Evolutionary conservation across 805 yeast species (phyloP), one percentile per base, ranked within the genome.

Genomic region (Blastobotrys terrestris): DNA sequence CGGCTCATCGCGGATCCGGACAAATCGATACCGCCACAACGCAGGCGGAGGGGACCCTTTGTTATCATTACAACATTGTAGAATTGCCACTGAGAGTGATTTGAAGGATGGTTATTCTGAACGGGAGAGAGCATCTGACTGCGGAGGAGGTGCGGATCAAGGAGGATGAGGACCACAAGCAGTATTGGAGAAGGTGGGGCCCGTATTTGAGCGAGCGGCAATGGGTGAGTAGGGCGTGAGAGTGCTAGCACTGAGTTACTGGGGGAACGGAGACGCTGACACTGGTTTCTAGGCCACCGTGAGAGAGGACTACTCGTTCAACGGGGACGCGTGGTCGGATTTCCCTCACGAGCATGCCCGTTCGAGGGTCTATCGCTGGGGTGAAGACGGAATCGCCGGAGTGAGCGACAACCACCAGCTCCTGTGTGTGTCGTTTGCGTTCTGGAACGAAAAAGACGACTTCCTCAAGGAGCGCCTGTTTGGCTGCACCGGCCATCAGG

Each of bases 361-460:
- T 55, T 79, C 90, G 19, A 74, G 97, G 58, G 80, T 87, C 13
- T 90, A 86, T 67, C 76, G 97, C 44, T 90, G 97, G 97, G 96
- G 96, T 43, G 97, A 91, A 67, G 97, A 90, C 66, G 97, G 97
- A 1, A 72, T 90, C 60, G 95, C 92, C 8, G 97, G 97, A 48
- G 84, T 87, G 18, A 79, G 87, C 56, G 97, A 90, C 66, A 80
- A 86, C 56, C 89, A 85, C 63, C 96, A 87, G 64, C 68, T 79
- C 59, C 72, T 87, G 31, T 84, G 92, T 66, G 68, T 87, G 60
- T 78, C 86, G n/a, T 74, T 90, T 73, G 96, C 91, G 2, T 74
- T 91, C 55, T 90, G 97, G 97, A 90, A 90, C 71, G 96, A 87
- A 59, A 75, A 87, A 60, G 97, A 90, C 69, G 83, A 80, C 44